Conservation (phyloP, 176 grass and related monocot genomes). For the Musa troglodytarum region DNA sequence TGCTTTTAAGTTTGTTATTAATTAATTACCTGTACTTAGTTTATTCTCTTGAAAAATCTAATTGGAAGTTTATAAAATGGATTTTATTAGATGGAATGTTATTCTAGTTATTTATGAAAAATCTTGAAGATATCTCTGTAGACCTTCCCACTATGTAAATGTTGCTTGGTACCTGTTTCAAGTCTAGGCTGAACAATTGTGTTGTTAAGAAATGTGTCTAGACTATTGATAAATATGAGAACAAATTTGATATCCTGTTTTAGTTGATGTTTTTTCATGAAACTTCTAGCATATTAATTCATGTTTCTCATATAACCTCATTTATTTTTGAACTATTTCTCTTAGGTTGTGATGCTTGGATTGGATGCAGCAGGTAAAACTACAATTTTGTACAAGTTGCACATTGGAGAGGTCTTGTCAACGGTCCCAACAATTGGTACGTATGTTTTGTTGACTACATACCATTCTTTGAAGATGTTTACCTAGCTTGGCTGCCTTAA, state of each 20-base stretch:
- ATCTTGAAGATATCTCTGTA: too few relatives aligned
- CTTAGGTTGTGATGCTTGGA: slow-evolving; percentile 88
- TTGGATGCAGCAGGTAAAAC: slow-evolving; percentile 95
- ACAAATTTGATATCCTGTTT: too few relatives aligned
- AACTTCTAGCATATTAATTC: background rate
- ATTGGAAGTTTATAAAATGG: background rate
- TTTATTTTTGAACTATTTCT: background rate
- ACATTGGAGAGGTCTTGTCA: slow-evolving; percentile 91
- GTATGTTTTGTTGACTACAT: background rate
- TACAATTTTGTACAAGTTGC: slow-evolving; percentile 92
- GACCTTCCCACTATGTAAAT: too few relatives aligned
- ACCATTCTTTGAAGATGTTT: background rate
- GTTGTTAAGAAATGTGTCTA: too few relatives aligned
- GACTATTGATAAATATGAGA: too few relatives aligned
- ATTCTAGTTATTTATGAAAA: background rate
- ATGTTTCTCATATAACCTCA: background rate
- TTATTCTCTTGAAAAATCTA: background rate
- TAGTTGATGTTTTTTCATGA: too few relatives aligned
- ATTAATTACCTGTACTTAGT: too few relatives aligned
- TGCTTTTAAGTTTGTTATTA: too few relatives aligned
- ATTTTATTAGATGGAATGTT: background rate
- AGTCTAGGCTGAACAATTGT: too few relatives aligned
- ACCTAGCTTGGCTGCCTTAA: background rate
- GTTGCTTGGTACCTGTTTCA: too few relatives aligned
- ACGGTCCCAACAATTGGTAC: slow-evolving; percentile 94